These are phyloP conservation scores for Trichoderma erinaceum DNA, from an alignment of 495 filamentous ascomycete species.

Conservation along the genomic window DNA sequence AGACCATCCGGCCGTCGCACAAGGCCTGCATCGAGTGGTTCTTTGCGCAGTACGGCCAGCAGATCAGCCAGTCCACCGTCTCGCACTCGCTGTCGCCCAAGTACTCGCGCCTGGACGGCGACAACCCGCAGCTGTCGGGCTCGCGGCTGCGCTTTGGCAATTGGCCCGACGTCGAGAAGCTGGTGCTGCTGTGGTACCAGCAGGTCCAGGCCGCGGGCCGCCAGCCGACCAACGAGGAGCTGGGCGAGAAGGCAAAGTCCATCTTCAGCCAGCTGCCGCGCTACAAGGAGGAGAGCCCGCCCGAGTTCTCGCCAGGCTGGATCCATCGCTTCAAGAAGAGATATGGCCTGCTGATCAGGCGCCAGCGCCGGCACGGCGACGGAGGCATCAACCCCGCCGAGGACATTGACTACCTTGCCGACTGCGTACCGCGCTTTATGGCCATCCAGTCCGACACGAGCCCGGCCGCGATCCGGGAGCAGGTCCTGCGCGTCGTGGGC, in stretches of 20 bases:
- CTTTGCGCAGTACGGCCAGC: slow-evolving; percentile 42
- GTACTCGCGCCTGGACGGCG: slow-evolving; percentile 48
- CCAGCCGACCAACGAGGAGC: slow-evolving; percentile 46
- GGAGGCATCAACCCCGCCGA: slow-evolving; percentile 35
- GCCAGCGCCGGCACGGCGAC: slow-evolving; percentile 40
- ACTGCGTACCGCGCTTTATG: slow-evolving; percentile 44
- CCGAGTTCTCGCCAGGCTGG: slow-evolving; percentile 50
- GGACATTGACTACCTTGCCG: slow-evolving; percentile 44
- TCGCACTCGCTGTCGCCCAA: slow-evolving; percentile 48
- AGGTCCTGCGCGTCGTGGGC: slow-evolving; percentile 40
- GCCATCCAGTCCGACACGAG: slow-evolving; percentile 40
- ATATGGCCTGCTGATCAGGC: slow-evolving; percentile 43
- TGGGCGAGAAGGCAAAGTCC: slow-evolving; percentile 45
- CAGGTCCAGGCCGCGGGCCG: slow-evolving; percentile 38
- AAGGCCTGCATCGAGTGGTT: slow-evolving; percentile 52
- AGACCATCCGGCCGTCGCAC: slow-evolving; percentile 43
- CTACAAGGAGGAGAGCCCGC: slow-evolving; percentile 43
- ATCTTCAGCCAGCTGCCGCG: slow-evolving; percentile 44
- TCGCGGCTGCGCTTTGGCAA: slow-evolving; percentile 48
- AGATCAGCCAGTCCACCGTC: slow-evolving; percentile 47
- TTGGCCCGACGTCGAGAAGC: slow-evolving; percentile 51
- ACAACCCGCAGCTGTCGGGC: slow-evolving; percentile 42
- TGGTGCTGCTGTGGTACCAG: slow-evolving; percentile 47
- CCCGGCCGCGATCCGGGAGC: slow-evolving; percentile 41
- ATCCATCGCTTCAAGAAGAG: slow-evolving; percentile 51